phyloP scores from a whole-genome alignment of 352 stramenopile species.

The Globisporangium perplexum region DNA sequence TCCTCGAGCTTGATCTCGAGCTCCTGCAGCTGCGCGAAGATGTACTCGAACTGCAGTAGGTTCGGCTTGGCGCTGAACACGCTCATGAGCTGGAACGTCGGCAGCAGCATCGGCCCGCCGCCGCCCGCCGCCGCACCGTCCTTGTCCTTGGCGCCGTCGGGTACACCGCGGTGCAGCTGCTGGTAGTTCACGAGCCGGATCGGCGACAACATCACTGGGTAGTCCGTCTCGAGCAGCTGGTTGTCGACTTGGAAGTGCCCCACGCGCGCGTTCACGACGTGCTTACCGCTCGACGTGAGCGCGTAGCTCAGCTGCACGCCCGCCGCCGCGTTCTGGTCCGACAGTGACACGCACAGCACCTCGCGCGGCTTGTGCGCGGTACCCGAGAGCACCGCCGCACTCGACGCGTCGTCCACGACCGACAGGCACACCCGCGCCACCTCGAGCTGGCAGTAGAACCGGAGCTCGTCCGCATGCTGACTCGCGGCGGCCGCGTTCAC shows the following conservation, averaged over 20 bases:
- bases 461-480: conserved; percentile 43
- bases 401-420: conserved; percentile 53
- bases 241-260: conserved; percentile 85
- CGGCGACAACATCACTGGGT: conserved; percentile 67
- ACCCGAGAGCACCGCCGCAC: conserved; percentile 23
- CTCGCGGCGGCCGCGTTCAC: conserved; percentile 39
- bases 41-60: conserved; percentile 82
- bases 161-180: conserved; percentile 53
- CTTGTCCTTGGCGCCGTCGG: conserved; percentile 5
- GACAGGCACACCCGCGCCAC: conserved; percentile 71
- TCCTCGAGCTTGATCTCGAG: conserved; percentile 86
- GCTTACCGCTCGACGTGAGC: conserved; percentile 54
- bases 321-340: conserved; percentile 55
- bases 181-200: conserved; percentile 63
- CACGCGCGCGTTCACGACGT: conserved; percentile 73
- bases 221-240: conserved; percentile 81
- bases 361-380: conserved; percentile 45
- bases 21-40: conserved; percentile 82
- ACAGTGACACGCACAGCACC: conserved; percentile 71
- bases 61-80: conserved; percentile 60
- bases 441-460: conserved; percentile 68
- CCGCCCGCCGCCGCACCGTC: conserved; percentile 8
- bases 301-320: conserved; percentile 78
- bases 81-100: conserved; percentile 77
- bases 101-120: conserved; percentile 36